A percentile compares a stretch with the other conserved stretches of the same genome.
Evolutionary conservation across 176 grass and related monocot species (phyloP).

Genomic region (Carex kokanica): DNA sequence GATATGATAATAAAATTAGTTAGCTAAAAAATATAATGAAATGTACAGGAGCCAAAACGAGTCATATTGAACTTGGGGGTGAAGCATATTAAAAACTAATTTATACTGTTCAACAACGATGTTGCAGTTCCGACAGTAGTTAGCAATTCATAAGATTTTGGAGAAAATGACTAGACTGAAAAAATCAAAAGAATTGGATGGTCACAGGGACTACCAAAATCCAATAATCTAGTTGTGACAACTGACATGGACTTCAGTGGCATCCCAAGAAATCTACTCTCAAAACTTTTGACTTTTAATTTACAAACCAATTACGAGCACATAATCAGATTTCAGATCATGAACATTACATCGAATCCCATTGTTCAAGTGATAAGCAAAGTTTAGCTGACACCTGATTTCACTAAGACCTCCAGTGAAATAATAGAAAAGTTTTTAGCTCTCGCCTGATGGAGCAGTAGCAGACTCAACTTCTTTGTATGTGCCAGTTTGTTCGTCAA

Average conservation of each 20-base stretch:
- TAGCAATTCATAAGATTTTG: background rate
- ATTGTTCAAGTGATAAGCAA: background rate
- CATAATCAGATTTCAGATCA: background rate
- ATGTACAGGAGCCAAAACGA: no score
- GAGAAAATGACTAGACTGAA: background rate
- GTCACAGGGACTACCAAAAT: background rate
- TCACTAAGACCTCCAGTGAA: background rate
- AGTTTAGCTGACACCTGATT: no score
- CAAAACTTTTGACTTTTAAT: no score
- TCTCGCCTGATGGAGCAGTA: background rate
- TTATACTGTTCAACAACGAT: no score
- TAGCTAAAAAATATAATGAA: no score
- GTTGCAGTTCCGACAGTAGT: background rate
- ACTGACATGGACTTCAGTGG: background rate
- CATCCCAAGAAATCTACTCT: background rate
- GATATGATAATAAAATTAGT: no score
- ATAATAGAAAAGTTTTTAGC: background rate
- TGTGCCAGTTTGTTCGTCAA: conserved; percentile 59
- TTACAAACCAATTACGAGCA: background rate
- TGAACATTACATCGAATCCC: background rate
- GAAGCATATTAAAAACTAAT: no score
- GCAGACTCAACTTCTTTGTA: conserved; percentile 54
- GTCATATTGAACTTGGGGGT: no score
- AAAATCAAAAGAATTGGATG: background rate
- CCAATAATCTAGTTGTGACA: background rate